A percentile compares a stretch with the other conserved stretches of the same genome.
Conservation (phyloP, 805 yeast genomes). For the Barnettozyma californica region DNA sequence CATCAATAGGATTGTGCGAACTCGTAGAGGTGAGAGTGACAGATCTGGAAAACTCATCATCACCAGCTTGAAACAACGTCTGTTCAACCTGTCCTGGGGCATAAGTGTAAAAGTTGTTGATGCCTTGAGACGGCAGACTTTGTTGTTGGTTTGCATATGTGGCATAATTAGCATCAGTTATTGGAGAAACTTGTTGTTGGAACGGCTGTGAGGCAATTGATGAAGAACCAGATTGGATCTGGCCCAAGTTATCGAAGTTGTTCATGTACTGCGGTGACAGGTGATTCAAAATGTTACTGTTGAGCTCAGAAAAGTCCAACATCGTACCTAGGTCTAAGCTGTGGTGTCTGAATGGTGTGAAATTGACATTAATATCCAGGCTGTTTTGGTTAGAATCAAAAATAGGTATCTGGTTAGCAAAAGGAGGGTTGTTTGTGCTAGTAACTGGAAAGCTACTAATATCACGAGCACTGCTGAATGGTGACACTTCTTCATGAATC, state of each 20-base stretch:
- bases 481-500: slow-evolving; percentile 4
- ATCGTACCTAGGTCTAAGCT: slow-evolving; percentile 19
- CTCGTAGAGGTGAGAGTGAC: background rate
- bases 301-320: slow-evolving; percentile 15
- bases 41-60: background rate
- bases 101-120: slow-evolving; percentile 3
- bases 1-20: slow-evolving; percentile 5
- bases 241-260: background rate
- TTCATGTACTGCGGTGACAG: slow-evolving; percentile 14
- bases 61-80: background rate
- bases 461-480: background rate
- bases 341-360: slow-evolving; percentile 23
- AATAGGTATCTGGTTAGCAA: background rate
- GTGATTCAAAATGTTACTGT: background rate
- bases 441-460: background rate
- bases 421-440: background rate
- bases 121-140: background rate
- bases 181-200: background rate
- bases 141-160: background rate
- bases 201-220: background rate
- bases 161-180: background rate
- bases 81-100: slow-evolving; percentile 3
- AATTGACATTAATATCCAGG: slow-evolving; percentile 19
- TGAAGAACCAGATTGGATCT: background rate
- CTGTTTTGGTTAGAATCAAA: slow-evolving; percentile 16